Evolutionary conservation across 1,284 basidiomycete genomes (phyloP).

Genomic region (Cutaneotrichosporon mucoides): DNA sequence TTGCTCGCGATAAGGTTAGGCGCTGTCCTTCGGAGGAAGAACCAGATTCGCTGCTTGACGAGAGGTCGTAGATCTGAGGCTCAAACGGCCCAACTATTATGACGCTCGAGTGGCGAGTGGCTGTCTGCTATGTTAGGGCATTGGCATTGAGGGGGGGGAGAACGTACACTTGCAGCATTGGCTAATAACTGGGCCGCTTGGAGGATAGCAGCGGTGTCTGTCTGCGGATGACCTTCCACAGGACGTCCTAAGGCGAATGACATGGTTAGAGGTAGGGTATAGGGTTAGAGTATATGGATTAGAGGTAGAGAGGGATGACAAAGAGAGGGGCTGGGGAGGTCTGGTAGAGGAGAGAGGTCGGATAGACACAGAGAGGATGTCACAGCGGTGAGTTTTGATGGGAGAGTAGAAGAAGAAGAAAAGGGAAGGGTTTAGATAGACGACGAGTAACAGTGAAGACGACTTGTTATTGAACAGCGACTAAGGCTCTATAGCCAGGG

Average conservation of each 20-base stretch:
- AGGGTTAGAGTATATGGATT: too few species aligned
- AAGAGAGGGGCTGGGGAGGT: too few species aligned
- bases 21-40: background rate
- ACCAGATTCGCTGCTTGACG: constrained; percentile 6
- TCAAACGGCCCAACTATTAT: constrained; percentile 1
- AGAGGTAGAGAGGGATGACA: background rate
- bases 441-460: too few species aligned
- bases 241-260: background rate
- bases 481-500: too few species aligned
- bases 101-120: background rate
- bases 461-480: too few species aligned
- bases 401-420: too few species aligned
- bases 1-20: too few species aligned
- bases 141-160: background rate
- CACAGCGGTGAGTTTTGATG: too few species aligned
- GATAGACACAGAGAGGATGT: too few species aligned
- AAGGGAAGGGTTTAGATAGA: too few species aligned
- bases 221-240: background rate
- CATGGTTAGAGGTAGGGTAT: background rate
- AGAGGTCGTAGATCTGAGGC: constrained; percentile 5
- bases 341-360: too few species aligned
- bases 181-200: background rate
- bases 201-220: background rate
- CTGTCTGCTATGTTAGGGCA: background rate
- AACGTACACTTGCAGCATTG: background rate